Conservation (phyloP, 148 eudicot genomes). For the Selenicereus undatus region DNA sequence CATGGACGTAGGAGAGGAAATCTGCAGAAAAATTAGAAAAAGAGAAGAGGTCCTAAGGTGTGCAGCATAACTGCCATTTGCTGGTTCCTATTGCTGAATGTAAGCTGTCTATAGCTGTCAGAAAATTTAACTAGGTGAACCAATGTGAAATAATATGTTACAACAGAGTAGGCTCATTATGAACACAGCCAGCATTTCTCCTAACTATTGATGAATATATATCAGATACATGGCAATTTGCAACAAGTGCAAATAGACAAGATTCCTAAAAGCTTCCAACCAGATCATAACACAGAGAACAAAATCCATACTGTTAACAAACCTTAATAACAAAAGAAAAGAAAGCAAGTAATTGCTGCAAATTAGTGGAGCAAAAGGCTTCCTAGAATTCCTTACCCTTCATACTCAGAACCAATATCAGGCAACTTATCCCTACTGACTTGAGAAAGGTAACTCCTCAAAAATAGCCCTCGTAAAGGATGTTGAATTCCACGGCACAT, state of each 20-base stretch:
- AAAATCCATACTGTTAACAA: neutral
- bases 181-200: no score
- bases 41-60: neutral
- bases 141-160: neutral
- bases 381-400: constrained; percentile 61
- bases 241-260: neutral
- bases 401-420: constrained; percentile 96
- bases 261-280: neutral
- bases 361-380: neutral
- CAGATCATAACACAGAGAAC: neutral
- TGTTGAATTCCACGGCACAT: constrained; percentile 99
- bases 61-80: neutral
- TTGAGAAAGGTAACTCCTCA: constrained; percentile 97
- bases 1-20: neutral
- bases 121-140: neutral
- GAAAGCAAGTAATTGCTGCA: neutral
- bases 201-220: neutral
- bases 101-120: neutral
- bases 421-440: constrained; percentile 93
- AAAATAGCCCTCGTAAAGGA: constrained; percentile 92
- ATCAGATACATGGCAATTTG: neutral
- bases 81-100: neutral
- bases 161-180: neutral
- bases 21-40: neutral
- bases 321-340: neutral